phyloP scores from a whole-genome alignment of 2,329 filamentous ascomycete species.

The Bipolaris gigantea region DNA sequence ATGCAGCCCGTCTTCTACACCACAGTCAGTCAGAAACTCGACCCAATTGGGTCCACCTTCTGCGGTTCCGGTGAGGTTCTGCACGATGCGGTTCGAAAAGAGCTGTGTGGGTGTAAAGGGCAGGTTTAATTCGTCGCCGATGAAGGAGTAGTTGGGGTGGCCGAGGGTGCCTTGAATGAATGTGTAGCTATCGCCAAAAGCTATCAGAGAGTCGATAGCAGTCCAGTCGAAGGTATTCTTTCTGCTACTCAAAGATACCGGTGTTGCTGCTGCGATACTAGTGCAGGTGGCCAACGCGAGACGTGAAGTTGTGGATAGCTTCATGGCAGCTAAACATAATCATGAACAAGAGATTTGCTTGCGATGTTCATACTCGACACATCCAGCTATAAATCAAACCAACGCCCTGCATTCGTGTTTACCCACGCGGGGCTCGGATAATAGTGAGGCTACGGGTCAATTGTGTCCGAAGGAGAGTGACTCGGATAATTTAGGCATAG shows the following conservation, averaged over 20 bases:
- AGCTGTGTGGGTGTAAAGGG: constrained; percentile 51
- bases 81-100: constrained; percentile 54
- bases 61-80: constrained; percentile 52
- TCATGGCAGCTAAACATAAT: constrained; percentile 14
- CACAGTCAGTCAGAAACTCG: constrained; percentile 57
- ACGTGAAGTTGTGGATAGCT: neutral
- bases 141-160: constrained; percentile 56
- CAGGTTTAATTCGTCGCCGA: constrained; percentile 55
- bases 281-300: constrained; percentile 4
- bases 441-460: constrained; percentile 3
- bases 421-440: neutral
- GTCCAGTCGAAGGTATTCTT: constrained; percentile 21
- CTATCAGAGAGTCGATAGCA: constrained; percentile 37
- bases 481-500: constrained; percentile 1
- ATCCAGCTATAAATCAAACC: neutral
- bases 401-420: neutral
- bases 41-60: constrained; percentile 60
- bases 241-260: neutral
- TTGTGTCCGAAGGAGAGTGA: constrained; percentile 1
- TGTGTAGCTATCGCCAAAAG: constrained; percentile 57
- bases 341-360: neutral
- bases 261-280: constrained; percentile 3
- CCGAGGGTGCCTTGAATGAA: constrained; percentile 59
- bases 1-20: constrained; percentile 49
- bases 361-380: neutral